A percentile compares a stretch with the other conserved stretches of the same genome.
These are phyloP conservation scores for Saraca asoca DNA, from an alignment of 331 rosid species.

Conservation along the genomic window DNA sequence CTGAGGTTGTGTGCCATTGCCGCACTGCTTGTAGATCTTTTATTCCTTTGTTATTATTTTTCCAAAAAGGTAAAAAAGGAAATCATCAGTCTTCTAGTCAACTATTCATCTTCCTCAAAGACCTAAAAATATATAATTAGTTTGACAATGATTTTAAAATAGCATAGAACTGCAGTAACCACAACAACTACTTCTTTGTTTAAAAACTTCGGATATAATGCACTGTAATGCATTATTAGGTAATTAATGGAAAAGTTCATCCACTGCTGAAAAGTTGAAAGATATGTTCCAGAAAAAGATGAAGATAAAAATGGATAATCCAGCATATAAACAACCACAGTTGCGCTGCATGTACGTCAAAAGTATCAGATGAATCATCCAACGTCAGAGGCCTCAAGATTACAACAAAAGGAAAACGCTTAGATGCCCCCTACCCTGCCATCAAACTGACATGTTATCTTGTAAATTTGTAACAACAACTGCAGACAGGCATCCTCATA, in stretches of 20 bases:
- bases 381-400: constrained; percentile 37
- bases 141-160: constrained; percentile 1
- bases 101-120: not conserved
- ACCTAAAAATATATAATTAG: constrained; percentile 9
- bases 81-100: no score
- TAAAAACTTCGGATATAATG: not conserved
- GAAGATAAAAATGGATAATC: constrained; percentile 13
- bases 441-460: constrained; percentile 26
- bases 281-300: constrained; percentile 2
- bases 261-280: constrained; percentile 12
- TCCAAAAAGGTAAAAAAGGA: no score
- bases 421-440: constrained; percentile 24
- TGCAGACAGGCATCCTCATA: constrained; percentile 39
- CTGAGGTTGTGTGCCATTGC: no score
- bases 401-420: constrained; percentile 18
- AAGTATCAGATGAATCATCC: constrained; percentile 27
- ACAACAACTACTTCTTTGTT: not conserved
- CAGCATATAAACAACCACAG: not conserved
- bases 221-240: constrained; percentile 16
- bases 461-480: not conserved
- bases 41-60: no score
- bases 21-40: no score
- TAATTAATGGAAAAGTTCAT: not conserved
- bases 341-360: constrained; percentile 19
- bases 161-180: not conserved